Evolutionary conservation across 768 basidiomycete species (phyloP), one percentile per base, ranked within the genome.

Genomic region (Agrocybe pediades): DNA sequence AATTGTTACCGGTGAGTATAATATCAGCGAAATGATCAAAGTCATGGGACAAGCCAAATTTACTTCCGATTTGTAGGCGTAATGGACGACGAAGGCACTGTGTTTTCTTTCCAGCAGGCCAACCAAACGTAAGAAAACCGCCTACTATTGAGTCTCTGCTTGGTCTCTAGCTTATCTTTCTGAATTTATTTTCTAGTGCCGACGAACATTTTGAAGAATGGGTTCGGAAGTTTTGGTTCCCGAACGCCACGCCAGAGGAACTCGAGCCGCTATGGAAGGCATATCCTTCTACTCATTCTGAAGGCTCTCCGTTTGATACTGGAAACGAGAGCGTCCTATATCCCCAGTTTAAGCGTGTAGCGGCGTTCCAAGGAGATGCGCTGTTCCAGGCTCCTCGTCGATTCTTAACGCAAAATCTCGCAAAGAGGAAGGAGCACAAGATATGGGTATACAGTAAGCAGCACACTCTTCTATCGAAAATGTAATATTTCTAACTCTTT

Each of bases 351-450:
- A 84, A 84, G 59, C 68, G 80, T 6, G 42, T 82, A 5, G 76
- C 81, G 2, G 73, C 80, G 0, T 67, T 83, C 55, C 72, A 71
- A 46, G 82, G 81, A 0, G 82, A 84, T 47, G 58, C 62, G 5
- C 67, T 72, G 0, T 83, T 83, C 65, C 80, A 82, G 40, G 77
- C 72, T 0, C 77, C 80, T 9, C 68, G 81, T 11, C 65, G 79
- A 13, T 76, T 79, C 62, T 78, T 84, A 59, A 57, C 81, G 23
- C 56, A 77, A 44, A 54, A 68, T 15, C 60, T 63, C 2, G 68
- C 77, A 0, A 11, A 36, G 33, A 36, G n/a, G 5, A 70, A 68
- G 2, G 71, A 72, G 53, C 76, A 79, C 55, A 70, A 70, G 4
- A 70, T 70, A 1, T 82, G 79, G 77, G 61, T 68, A 1, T 80